A percentile compares a stretch with the other conserved stretches of the same genome.
phyloP scores from a whole-genome alignment of 371 early-diverging fungal species.

The Apophysomyces ossiformis region DNA sequence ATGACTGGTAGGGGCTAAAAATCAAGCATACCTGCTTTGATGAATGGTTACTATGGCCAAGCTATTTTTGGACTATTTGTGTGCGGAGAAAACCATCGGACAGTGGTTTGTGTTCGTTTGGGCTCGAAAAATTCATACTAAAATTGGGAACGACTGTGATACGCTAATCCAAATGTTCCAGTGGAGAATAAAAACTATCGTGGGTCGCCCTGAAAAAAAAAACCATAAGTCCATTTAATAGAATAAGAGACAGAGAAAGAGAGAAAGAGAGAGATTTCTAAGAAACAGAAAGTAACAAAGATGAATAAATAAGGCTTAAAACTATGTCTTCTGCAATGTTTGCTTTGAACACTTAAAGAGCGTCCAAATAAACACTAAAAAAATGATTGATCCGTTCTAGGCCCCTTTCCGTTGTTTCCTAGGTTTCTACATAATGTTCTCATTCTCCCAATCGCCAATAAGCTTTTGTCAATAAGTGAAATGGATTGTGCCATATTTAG shows the following conservation, averaged over 20 bases:
- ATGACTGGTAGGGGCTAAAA: too few species aligned
- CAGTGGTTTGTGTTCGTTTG: too few species aligned
- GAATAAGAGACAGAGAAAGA: too few species aligned
- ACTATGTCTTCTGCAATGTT: neutral
- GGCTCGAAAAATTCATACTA: too few species aligned
- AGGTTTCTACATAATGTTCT: constrained; percentile 3
- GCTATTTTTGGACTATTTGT: neutral
- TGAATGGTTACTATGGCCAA: too few species aligned
- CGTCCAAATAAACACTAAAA: neutral
- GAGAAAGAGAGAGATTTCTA: too few species aligned
- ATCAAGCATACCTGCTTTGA: too few species aligned
- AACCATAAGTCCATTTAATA: too few species aligned
- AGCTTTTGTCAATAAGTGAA: neutral
- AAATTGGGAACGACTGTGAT: neutral
- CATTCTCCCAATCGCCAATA: constrained; percentile 1
- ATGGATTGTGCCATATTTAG: constrained; percentile 2
- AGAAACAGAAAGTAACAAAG: too few species aligned
- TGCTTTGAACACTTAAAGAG: neutral
- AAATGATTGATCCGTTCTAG: neutral
- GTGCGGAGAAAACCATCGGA: constrained; percentile 46
- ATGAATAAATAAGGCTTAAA: too few species aligned
- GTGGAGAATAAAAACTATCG: too few species aligned
- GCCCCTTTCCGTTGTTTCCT: constrained; percentile 9
- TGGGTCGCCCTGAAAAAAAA: too few species aligned
- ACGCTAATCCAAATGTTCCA: neutral